Base-by-base conservation (phyloP, 768 basidiomycete genomes). In the Auricularia sp. region DNA sequence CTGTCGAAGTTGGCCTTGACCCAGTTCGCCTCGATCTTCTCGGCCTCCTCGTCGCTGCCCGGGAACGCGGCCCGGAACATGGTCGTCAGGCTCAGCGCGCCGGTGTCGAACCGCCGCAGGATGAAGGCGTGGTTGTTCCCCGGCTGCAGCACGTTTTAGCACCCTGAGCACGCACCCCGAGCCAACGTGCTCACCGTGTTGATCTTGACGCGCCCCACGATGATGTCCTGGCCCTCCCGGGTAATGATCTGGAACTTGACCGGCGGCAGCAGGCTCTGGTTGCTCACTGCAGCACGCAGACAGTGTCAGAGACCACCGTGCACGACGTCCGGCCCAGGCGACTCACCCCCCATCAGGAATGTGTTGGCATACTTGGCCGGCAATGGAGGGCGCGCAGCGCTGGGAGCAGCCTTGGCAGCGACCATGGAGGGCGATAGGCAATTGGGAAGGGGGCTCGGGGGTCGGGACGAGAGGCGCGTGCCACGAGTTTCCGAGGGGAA, bases 11-110 rank as follows among this genome's bases (percentile, higher is more conserved):
- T 82, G 21, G 87, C 84, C 71, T 88, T 90, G 65, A 94, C 87
- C 91, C 91, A 96, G 51, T 84, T 81, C 51, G 89, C 80, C 74
- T 97, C 94, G 12, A 76, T 77, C 73, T 84, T 87, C 74, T 98
- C 94, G 18, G 88, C 85, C 60, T 81, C 77, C 1, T 93, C 91
- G 53, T 79, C 77, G 3, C 93, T 90, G 44, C 80, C 83, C 10
- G 94, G 94, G 74, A 93, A 98, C 0, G 93, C 93, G 7, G 93
- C 93, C 65, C 93, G 90, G 78, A 91, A 96, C 93, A 98, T 96
- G 64, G 94, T 96, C 10, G 94, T 96, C 10, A 94, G 83, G 67
- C 88, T 90, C 75, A 98, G 84, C 21, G 93, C 93, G 65, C 90
- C 87, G 3, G 94, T 96, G 76, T 98, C 95, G 70, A 90, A 94